Percentiles rank a stretch among this genome's conserved stretches.
Evolutionary conservation across 176 grass and related monocot species (phyloP).

Genomic region (Aegilops longissima): DNA sequence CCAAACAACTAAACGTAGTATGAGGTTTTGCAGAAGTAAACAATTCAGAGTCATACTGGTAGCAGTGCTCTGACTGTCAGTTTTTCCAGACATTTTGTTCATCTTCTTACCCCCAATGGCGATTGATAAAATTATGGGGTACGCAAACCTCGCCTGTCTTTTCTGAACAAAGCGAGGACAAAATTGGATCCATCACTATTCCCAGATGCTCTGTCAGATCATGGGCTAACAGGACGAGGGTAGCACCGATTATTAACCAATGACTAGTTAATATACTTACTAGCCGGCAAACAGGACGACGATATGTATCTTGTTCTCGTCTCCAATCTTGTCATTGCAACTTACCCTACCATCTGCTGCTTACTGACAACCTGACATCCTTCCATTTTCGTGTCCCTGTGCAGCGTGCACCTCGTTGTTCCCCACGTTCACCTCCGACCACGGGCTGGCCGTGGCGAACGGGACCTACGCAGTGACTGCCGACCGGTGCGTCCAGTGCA

Average conservation of each 20-base stretch:
- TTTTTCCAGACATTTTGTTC: background rate
- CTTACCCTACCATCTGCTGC: background rate
- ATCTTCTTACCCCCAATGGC: background rate
- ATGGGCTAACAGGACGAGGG: background rate
- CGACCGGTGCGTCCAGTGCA: constrained; percentile 82
- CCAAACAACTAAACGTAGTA: too few relatives aligned
- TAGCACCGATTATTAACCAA: background rate
- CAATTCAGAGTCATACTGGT: too few relatives aligned
- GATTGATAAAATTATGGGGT: background rate
- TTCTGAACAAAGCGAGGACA: background rate
- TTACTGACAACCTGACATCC: background rate
- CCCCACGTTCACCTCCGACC: constrained; percentile 54
- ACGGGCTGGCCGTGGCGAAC: constrained; percentile 68
- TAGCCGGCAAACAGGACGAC: background rate
- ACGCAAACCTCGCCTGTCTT: background rate
- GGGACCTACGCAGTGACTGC: constrained; percentile 81
- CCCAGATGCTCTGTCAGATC: constrained; percentile 16
- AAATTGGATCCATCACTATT: background rate
- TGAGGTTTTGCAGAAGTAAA: too few relatives aligned
- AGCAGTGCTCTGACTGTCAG: background rate
- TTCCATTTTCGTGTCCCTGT: background rate
- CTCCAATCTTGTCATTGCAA: constrained; percentile 2
- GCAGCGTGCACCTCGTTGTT: constrained; percentile 67
- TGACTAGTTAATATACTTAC: background rate
- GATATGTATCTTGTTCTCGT: constrained; percentile 17